Evolutionary conservation across 371 early-diverging fungal species (phyloP).

Genomic region (Mycotypha africana): DNA sequence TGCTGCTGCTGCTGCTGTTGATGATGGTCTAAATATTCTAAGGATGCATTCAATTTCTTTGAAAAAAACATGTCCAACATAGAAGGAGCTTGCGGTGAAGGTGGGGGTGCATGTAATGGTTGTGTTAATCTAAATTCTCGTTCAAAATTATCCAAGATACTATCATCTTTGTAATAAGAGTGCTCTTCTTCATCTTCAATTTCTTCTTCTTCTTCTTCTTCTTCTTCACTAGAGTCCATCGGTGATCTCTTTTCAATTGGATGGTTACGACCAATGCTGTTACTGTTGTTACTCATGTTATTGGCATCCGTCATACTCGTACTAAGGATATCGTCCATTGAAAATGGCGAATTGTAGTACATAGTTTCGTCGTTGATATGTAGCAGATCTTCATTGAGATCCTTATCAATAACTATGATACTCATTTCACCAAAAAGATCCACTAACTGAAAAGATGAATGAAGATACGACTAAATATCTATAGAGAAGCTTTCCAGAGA

Average conservation of each 20-base stretch:
- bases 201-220: too few species aligned
- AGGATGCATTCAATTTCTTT: conserved; percentile 2
- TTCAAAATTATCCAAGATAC: not conserved
- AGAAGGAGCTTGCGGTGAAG: conserved; percentile 20
- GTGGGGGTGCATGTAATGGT: conserved; percentile 20
- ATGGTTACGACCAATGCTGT: too few species aligned
- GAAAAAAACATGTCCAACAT: conserved; percentile 19
- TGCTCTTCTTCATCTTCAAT: too few species aligned
- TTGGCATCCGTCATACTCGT: not conserved
- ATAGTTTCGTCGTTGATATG: conserved; percentile 7
- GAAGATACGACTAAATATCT: too few species aligned
- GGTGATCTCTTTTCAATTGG: not conserved
- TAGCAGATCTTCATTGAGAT: conserved; percentile 5
- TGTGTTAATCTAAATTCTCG: not conserved
- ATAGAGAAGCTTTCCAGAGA: too few species aligned
- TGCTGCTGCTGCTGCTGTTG: not conserved
- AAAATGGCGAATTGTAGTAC: conserved; percentile 1
- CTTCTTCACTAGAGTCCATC: conserved; percentile 9
- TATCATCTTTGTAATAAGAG: too few species aligned
- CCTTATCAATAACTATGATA: conserved; percentile 3
- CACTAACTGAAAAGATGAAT: not conserved
- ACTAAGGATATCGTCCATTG: conserved; percentile 1
- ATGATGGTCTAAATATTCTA: conserved; percentile 1
- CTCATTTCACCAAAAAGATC: conserved; percentile 1
- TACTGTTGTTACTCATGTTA: not conserved